These are phyloP conservation scores for Fusarium tuaranense DNA, from an alignment of 2,329 filamentous ascomycete genomes.

Conservation along the genomic window DNA sequence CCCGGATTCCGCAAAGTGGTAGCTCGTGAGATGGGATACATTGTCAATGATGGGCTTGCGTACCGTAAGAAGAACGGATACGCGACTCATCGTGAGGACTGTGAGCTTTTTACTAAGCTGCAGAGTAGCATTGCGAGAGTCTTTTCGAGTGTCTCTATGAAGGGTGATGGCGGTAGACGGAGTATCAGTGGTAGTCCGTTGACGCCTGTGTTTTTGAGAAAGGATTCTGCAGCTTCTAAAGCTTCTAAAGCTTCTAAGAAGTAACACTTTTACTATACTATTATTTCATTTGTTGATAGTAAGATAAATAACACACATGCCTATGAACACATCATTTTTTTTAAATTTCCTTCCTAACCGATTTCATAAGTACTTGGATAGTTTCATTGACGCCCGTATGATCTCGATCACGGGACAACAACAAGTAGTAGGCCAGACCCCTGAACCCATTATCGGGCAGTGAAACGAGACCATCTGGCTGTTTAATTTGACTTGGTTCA, in stretches of 20 bases:
- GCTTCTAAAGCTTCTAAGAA: background rate
- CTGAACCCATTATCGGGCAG: no score
- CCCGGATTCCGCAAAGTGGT: conserved; percentile 1
- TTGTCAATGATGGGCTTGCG: conserved; percentile 5
- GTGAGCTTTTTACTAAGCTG: conserved; percentile 2
- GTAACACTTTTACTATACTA: background rate
- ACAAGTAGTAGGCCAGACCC: background rate
- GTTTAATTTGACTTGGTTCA: background rate
- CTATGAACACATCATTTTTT: background rate
- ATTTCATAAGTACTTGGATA: background rate
- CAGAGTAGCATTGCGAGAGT: background rate
- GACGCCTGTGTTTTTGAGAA: conserved; percentile 3
- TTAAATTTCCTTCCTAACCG: background rate
- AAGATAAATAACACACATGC: background rate
- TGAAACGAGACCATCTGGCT: background rate
- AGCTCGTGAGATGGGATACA: conserved; percentile 1
- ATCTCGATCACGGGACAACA: background rate
- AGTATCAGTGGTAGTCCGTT: background rate
- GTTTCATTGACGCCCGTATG: background rate
- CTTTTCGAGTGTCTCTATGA: background rate
- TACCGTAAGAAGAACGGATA: conserved; percentile 11
- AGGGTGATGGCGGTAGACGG: background rate
- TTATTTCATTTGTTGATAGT: background rate
- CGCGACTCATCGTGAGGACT: conserved; percentile 13
- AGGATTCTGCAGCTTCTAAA: background rate